phyloP scores from a whole-genome alignment of 176 grass and related monocot species.

The sorghum (Sorghum bicolor) region Sorghum_bicolor_NCBIv3 NC_012878.2:57094501-57095000 shows the following conservation, averaged over 20 bases:
- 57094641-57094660: constrained; percentile 65
- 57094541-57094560: too few species aligned
- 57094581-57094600: too few species aligned
- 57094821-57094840: constrained; percentile 56
- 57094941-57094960: constrained; percentile 63
- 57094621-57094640: constrained; percentile 81
- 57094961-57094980: background rate
- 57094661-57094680: constrained; percentile 70
- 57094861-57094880: constrained; percentile 33
- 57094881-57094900: constrained; percentile 55
- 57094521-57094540: too few species aligned
- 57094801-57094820: constrained; percentile 87
- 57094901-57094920: constrained; percentile 66
- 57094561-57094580: too few species aligned
- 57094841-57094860: constrained; percentile 43
- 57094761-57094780: constrained; percentile 70
- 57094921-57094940: constrained; percentile 41
- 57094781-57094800: constrained; percentile 17
- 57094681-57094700: constrained; percentile 67
- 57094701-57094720: constrained; percentile 64
- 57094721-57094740: constrained; percentile 81
- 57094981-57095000: too few species aligned
- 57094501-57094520: too few species aligned
- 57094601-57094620: constrained; percentile 35
- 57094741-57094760: constrained; percentile 97